Conservation (phyloP, 1,139 yeast species). For the Diutina neorugosa region DNA sequence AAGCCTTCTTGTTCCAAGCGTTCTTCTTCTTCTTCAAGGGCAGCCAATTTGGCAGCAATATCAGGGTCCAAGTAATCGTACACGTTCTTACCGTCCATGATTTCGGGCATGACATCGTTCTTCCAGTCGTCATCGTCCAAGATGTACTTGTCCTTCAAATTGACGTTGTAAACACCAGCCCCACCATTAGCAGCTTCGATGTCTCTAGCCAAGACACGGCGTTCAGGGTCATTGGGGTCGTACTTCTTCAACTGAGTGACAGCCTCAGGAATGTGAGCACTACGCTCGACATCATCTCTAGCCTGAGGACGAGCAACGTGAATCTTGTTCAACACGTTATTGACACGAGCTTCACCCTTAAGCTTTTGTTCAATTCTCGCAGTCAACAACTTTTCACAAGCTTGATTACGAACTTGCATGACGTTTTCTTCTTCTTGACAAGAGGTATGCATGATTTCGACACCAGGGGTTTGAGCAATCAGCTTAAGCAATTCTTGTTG, state of each 20-base stretch:
- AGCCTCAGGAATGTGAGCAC: slow-evolving; percentile 73
- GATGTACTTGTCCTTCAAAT: slow-evolving; percentile 81
- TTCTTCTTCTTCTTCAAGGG: slow-evolving; percentile 95
- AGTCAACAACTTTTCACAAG: slow-evolving; percentile 91
- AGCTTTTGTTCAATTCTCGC: slow-evolving; percentile 95
- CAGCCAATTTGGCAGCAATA: slow-evolving; percentile 83
- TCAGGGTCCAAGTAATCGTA: slow-evolving; percentile 97
- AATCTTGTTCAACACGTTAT: slow-evolving; percentile 83
- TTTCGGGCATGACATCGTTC: slow-evolving; percentile 93
- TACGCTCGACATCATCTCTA: slow-evolving; percentile 77
- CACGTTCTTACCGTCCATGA: slow-evolving; percentile 90
- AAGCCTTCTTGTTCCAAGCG: slow-evolving; percentile 88
- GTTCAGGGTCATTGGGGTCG: slow-evolving; percentile 69
- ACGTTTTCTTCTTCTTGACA: slow-evolving; percentile 92
- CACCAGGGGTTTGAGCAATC: slow-evolving; percentile 56
- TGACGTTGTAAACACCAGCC: slow-evolving; percentile 93
- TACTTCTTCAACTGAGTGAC: slow-evolving; percentile 48
- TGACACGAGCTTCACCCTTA: slow-evolving; percentile 85
- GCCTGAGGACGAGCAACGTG: slow-evolving; percentile 86
- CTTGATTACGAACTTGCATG: slow-evolving; percentile 92
- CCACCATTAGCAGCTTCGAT: slow-evolving; percentile 94
- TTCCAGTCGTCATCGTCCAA: slow-evolving; percentile 97
- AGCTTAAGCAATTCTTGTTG: slow-evolving; percentile 62
- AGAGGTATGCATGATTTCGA: slow-evolving; percentile 86
- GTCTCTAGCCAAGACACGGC: slow-evolving; percentile 76